Evolutionary conservation across 768 basidiomycete genomes (phyloP).

Genomic region (Phanerochaete sordida): DNA sequence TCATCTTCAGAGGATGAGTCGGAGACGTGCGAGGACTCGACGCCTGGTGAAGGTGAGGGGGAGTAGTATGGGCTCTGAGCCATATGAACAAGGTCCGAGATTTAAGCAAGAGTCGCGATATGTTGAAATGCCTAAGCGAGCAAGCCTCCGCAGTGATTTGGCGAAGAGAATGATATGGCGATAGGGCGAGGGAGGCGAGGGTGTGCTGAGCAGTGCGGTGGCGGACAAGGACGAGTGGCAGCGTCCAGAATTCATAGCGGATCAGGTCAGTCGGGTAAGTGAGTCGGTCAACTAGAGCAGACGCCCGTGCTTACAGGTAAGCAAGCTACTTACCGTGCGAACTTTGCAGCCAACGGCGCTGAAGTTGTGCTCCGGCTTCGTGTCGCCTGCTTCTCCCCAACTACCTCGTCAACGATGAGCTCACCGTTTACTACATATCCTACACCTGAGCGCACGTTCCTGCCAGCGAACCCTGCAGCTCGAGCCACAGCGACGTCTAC

Average conservation of each 20-base stretch:
- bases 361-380: no score
- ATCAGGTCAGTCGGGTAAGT: no score
- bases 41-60: slow-evolving; percentile 35
- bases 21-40: slow-evolving; percentile 19
- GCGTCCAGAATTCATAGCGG: no score
- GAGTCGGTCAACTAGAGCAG: no score
- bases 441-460: slow-evolving; percentile 23
- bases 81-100: slow-evolving; percentile 14
- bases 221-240: no score
- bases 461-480: slow-evolving; percentile 16
- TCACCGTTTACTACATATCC: slow-evolving; percentile 25
- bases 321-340: no score
- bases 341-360: no score
- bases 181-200: no score
- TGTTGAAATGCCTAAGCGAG: background rate
- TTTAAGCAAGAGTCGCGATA: background rate
- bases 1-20: slow-evolving; percentile 24
- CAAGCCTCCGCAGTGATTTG: background rate
- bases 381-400: no score
- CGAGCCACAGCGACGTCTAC: slow-evolving; percentile 15
- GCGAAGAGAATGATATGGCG: no score
- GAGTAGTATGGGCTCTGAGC: slow-evolving; percentile 31
- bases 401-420: slow-evolving; percentile 14
- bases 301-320: no score
- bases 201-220: no score